Conservation (phyloP, 2,329 filamentous ascomycete species). For the Talaromyces piceae region DNA sequence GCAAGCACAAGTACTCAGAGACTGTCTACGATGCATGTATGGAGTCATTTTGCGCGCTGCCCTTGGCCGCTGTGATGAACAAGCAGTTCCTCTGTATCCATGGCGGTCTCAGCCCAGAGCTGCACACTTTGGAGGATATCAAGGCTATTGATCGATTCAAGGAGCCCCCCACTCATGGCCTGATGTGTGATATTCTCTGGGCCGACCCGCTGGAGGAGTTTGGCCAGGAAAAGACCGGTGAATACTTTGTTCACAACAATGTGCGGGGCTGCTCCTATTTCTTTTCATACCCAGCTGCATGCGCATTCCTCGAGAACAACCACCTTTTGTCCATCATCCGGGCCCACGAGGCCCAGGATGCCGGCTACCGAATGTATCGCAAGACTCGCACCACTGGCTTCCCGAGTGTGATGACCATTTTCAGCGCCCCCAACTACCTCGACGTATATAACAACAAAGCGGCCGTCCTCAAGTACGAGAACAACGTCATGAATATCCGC, state of each 20-base stretch:
- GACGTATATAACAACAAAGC: slow-evolving; percentile 99
- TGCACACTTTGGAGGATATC: slow-evolving; percentile 91
- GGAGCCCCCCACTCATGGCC: slow-evolving; percentile 89
- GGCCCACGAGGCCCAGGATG: slow-evolving; percentile 96
- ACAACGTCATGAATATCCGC: slow-evolving; percentile 99
- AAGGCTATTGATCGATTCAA: slow-evolving; percentile 94
- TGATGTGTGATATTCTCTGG: slow-evolving; percentile 99
- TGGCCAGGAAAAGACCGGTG: slow-evolving; percentile 94
- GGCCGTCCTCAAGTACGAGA: slow-evolving; percentile 97
- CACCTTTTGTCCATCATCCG: slow-evolving; percentile 95
- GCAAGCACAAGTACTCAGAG: slow-evolving; percentile 99
- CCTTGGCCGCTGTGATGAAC: slow-evolving; percentile 96
- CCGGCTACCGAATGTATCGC: slow-evolving; percentile 97
- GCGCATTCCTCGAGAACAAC: slow-evolving; percentile 97
- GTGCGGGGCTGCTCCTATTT: slow-evolving; percentile 98
- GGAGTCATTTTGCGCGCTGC: slow-evolving; percentile 92
- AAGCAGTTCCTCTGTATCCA: slow-evolving; percentile 99
- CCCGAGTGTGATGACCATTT: slow-evolving; percentile 99
- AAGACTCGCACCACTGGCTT: slow-evolving; percentile 98
- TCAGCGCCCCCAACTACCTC: slow-evolving; percentile 96
- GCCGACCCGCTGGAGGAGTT: slow-evolving; percentile 97
- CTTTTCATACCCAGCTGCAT: slow-evolving; percentile 96
- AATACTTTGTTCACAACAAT: slow-evolving; percentile 97
- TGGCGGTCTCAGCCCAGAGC: slow-evolving; percentile 87
- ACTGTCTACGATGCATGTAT: slow-evolving; percentile 94